Evolutionary conservation across 495 filamentous ascomycete genomes (phyloP).

Genomic region (Aspergillus avenaceus): DNA sequence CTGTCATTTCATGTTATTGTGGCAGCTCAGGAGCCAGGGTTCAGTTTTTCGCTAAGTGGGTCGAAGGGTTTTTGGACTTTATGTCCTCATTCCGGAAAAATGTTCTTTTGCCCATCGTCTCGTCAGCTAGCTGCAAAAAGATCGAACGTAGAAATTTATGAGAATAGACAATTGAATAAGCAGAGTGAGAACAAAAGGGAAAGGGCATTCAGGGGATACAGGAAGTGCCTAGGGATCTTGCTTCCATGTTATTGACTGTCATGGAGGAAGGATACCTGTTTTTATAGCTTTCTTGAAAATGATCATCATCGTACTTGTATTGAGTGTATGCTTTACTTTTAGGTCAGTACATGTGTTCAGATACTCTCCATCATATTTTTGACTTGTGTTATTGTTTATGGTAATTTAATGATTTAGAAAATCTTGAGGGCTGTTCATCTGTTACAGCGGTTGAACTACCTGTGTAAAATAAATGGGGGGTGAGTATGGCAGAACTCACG

Average conservation of each 20-base stretch:
- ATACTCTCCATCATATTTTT: slow-evolving; percentile 1
- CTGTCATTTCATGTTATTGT: too few species aligned
- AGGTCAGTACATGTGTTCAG: neutral
- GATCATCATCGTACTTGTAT: neutral
- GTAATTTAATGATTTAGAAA: neutral
- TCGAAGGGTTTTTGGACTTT: neutral
- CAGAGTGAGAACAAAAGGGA: too few species aligned
- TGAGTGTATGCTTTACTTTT: slow-evolving; percentile 1
- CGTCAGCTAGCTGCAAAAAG: too few species aligned
- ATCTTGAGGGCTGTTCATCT: slow-evolving; percentile 2
- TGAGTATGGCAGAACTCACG: neutral
- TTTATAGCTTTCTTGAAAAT: too few species aligned
- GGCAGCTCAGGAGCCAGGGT: too few species aligned
- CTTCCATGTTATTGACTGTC: slow-evolving; percentile 2
- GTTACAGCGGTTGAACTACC: neutral
- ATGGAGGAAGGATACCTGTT: neutral
- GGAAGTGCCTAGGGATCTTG: slow-evolving; percentile 1
- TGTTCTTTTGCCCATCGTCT: too few species aligned
- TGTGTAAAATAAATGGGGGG: neutral
- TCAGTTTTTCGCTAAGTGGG: neutral
- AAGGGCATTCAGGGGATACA: too few species aligned
- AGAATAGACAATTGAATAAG: neutral
- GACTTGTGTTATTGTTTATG: slow-evolving; percentile 2
- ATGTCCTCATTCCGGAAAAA: neutral
- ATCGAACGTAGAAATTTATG: neutral